These are phyloP conservation scores for Curvularia spicifera DNA, from an alignment of 2,329 filamentous ascomycete genomes.

Conservation along the genomic window DNA sequence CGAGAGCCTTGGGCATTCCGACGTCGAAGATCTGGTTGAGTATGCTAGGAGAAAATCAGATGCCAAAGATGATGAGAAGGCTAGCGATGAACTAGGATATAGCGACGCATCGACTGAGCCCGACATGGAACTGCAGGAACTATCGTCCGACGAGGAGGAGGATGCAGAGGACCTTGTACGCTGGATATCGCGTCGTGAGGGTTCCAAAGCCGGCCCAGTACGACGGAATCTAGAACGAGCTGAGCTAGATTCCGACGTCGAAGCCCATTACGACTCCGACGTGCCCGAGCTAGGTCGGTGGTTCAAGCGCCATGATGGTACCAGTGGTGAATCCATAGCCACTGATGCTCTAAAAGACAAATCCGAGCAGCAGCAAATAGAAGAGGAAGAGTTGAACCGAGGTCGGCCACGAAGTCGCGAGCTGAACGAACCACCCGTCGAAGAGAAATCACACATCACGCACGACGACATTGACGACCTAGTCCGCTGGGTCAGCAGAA, in stretches of 20 bases:
- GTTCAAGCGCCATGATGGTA: slow-evolving; percentile 29
- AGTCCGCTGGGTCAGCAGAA: slow-evolving; percentile 34
- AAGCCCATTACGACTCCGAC: slow-evolving; percentile 29
- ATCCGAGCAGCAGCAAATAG: neutral
- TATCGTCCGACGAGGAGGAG: slow-evolving; percentile 27
- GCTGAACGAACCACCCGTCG: neutral
- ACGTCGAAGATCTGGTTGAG: slow-evolving; percentile 43
- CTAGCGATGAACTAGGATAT: slow-evolving; percentile 17
- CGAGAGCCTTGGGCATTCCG: slow-evolving; percentile 40
- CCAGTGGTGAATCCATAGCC: slow-evolving; percentile 33
- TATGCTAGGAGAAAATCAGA: slow-evolving; percentile 33
- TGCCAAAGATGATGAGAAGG: neutral
- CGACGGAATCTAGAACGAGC: slow-evolving; percentile 16
- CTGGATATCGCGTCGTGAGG: slow-evolving; percentile 34
- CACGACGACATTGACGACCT: slow-evolving; percentile 37
- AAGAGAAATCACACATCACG: slow-evolving; percentile 22
- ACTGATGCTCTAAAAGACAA: slow-evolving; percentile 9
- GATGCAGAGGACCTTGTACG: slow-evolving; percentile 34
- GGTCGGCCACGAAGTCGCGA: slow-evolving; percentile 22
- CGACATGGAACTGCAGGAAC: slow-evolving; percentile 29
- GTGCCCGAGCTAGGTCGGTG: slow-evolving; percentile 32
- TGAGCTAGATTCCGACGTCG: slow-evolving; percentile 18
- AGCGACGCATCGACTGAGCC: slow-evolving; percentile 42
- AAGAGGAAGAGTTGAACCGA: slow-evolving; percentile 13
- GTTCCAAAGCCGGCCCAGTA: slow-evolving; percentile 31